phyloP scores from a whole-genome alignment of 441 rosid genomes.

The Populus trichocarpa region DNA sequence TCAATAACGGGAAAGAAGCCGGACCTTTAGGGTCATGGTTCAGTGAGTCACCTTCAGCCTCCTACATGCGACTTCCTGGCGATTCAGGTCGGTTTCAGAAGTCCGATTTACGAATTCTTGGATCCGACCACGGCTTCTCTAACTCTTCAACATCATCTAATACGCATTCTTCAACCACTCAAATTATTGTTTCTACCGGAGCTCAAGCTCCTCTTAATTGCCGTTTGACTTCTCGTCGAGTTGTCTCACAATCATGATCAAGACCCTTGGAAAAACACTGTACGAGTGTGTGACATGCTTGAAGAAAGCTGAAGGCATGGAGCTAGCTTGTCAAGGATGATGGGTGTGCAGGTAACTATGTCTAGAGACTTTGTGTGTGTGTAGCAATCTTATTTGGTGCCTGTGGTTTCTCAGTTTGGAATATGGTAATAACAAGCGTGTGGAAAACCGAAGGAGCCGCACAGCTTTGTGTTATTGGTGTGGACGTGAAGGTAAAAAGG shows the following conservation, averaged over 20 bases:
- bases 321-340: not conserved
- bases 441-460: not conserved
- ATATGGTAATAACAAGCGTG: not conserved
- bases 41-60: slow-evolving; percentile 52
- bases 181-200: slow-evolving; percentile 44
- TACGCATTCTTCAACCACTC: slow-evolving; percentile 21
- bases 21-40: slow-evolving; percentile 32
- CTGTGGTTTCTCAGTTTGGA: not conserved
- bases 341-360: not conserved
- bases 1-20: slow-evolving; percentile 46
- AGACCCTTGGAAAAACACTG: not conserved
- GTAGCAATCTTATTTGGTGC: slow-evolving; percentile 24
- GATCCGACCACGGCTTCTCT: slow-evolving; percentile 28
- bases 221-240: slow-evolving; percentile 43
- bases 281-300: not conserved
- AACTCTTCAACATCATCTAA: slow-evolving; percentile 18
- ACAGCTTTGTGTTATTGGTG: not conserved
- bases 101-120: slow-evolving; percentile 33
- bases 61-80: slow-evolving; percentile 75
- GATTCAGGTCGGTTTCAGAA: slow-evolving; percentile 63
- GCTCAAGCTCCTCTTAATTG: slow-evolving; percentile 47
- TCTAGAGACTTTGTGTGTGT: slow-evolving; percentile 10
- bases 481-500: not conserved
- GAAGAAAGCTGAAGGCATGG: slow-evolving; percentile 33
- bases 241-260: slow-evolving; percentile 28